These are phyloP conservation scores for Chalaropsis ovoidea DNA, from an alignment of 2,329 filamentous ascomycete species.

Conservation along the genomic window DNA sequence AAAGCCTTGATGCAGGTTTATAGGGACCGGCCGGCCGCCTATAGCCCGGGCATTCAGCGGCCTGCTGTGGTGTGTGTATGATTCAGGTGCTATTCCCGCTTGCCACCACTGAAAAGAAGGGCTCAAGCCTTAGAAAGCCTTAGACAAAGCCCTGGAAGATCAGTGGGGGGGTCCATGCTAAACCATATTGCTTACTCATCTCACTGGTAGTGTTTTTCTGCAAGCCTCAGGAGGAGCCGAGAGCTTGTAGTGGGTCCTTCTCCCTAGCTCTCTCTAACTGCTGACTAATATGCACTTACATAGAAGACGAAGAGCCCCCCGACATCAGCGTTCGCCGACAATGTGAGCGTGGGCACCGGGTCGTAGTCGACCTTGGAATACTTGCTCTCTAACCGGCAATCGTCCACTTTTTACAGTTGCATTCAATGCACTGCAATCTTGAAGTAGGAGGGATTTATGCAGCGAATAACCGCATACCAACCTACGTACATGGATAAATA, in stretches of 20 bases:
- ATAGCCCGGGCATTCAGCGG: too few relatives aligned
- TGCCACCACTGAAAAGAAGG: not conserved
- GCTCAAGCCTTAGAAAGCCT: not conserved
- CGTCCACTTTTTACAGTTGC: not conserved
- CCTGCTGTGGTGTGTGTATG: too few relatives aligned
- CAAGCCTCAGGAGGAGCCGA: conserved; percentile 10
- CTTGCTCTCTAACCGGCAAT: not conserved
- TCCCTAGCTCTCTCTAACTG: not conserved
- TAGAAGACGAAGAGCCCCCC: not conserved
- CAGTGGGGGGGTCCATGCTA: not conserved
- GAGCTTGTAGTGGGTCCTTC: not conserved
- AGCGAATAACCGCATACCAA: not conserved
- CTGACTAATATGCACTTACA: not conserved
- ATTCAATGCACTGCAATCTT: not conserved
- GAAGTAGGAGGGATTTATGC: not conserved
- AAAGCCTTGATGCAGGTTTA: too few relatives aligned
- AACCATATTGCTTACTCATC: not conserved
- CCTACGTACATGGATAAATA: not conserved
- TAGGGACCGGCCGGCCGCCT: not conserved
- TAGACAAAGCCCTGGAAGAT: not conserved
- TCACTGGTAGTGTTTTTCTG: not conserved
- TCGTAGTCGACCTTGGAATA: not conserved
- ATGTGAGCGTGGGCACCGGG: not conserved
- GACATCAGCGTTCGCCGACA: not conserved
- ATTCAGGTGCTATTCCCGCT: too few relatives aligned